Conservation (phyloP, 495 filamentous ascomycete genomes). For the Echria macrotheca region DNA sequence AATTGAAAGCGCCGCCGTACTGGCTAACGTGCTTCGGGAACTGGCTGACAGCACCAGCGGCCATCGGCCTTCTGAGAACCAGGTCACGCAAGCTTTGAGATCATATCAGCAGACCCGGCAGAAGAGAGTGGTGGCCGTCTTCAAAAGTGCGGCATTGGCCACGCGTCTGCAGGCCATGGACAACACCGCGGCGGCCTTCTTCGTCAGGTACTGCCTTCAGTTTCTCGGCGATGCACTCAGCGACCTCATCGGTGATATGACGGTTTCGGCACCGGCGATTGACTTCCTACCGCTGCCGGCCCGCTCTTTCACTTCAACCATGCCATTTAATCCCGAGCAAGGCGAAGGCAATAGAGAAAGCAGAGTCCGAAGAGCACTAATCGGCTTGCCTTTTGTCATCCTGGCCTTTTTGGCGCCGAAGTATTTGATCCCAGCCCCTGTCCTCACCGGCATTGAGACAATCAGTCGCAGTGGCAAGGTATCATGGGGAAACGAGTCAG, state of each 20-base stretch:
- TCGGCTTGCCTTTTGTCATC: conserved; percentile 10
- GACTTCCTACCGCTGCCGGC: conserved; percentile 16
- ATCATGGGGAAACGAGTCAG: background rate
- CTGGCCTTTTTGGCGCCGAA: background rate
- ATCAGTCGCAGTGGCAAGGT: background rate
- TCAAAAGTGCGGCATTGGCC: background rate
- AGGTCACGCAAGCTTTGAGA: conserved; percentile 3
- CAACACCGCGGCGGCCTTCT: background rate
- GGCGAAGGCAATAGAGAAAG: conserved; percentile 15
- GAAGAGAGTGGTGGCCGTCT: conserved; percentile 1
- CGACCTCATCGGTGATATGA: conserved; percentile 1
- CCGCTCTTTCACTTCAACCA: conserved; percentile 10
- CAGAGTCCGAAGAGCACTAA: conserved; percentile 10
- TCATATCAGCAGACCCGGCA: conserved; percentile 9
- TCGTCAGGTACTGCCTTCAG: conserved; percentile 7
- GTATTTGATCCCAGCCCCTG: conserved; percentile 4
- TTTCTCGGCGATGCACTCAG: conserved; percentile 7
- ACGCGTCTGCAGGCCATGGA: conserved; percentile 11
- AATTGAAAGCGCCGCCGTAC: conserved; percentile 17
- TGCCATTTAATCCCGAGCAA: conserved; percentile 18
- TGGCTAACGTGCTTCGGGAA: conserved; percentile 16
- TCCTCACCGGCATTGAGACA: background rate
- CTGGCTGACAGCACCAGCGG: conserved; percentile 2
- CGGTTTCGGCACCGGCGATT: conserved; percentile 10
- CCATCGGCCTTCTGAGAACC: background rate